Evolutionary conservation across 495 filamentous ascomycete species (phyloP).

Genomic region (Talaromyces stipitatus): DNA sequence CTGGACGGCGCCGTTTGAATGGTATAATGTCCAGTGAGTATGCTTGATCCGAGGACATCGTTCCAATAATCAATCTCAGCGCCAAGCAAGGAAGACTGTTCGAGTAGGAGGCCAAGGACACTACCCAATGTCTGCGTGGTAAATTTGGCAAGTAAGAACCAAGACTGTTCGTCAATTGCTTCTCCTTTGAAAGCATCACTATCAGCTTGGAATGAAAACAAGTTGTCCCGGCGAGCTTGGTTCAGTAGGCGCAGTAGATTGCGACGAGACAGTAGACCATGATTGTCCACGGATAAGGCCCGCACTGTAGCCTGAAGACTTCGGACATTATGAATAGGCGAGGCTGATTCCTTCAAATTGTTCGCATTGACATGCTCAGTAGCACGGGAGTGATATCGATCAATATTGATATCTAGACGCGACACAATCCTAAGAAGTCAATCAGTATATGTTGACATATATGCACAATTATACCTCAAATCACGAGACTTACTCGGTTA

Average conservation of each 20-base stretch:
- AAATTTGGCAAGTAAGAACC: constrained; percentile 81
- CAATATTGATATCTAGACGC: constrained; percentile 70
- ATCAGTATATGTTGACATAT: not conserved
- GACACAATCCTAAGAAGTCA: constrained; percentile 58
- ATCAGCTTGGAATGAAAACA: constrained; percentile 14
- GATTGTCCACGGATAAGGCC: constrained; percentile 57
- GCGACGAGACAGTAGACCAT: constrained; percentile 43
- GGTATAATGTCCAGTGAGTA: constrained; percentile 66
- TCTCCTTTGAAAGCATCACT: constrained; percentile 11
- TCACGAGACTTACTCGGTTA: not conserved
- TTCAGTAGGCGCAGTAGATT: constrained; percentile 52
- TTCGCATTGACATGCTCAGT: constrained; percentile 9
- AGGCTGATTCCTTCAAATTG: constrained; percentile 4
- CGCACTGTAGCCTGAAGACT: constrained; percentile 57
- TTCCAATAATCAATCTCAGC: constrained; percentile 94
- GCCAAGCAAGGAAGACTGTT: constrained; percentile 70
- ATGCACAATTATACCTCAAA: not conserved
- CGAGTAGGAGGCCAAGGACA: constrained; percentile 61
- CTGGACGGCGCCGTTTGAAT: constrained; percentile 73
- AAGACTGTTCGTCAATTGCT: constrained; percentile 71
- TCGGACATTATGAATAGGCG: constrained; percentile 16
- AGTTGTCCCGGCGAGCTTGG: constrained; percentile 39
- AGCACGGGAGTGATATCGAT: constrained; percentile 55
- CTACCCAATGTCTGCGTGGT: constrained; percentile 77
- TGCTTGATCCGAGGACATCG: constrained; percentile 63